Evolutionary conservation across 2,329 filamentous ascomycete species (phyloP), one percentile per base, ranked within the genome.

Genomic region (Passalora sequoiae): DNA sequence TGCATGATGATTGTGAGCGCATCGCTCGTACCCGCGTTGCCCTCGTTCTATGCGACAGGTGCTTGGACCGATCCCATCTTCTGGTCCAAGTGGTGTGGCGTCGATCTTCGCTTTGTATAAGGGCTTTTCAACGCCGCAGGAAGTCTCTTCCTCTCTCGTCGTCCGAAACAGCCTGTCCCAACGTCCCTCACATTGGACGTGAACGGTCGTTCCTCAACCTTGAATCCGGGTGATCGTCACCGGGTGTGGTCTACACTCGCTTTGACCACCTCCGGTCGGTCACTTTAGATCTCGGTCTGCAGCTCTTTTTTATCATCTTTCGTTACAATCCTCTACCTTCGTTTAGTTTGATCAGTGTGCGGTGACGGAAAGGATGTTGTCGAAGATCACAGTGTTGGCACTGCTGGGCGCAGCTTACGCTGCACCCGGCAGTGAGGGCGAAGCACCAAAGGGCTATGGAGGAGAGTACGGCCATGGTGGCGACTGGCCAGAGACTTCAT

Each of bases 21-120:
- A 31, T 16, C 3, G 28, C 28, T 31, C 10, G 28, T 31, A 7
- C 17, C 10, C 28, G 17, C n/a, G 4, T 15, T 13, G 7, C 28
- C 7, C 17, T 13, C n/a, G n/a, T n/a, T n/a, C n/a, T n/a, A n/a
- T n/a, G n/a, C n/a, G n/a, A n/a, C n/a, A n/a, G n/a, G n/a, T n/a
- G n/a, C n/a, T n/a, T n/a, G 28, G n/a, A 31, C n/a, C 7, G 10
- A 7, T 31, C n/a, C n/a, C 7, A 15, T 15, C 69, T 0, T 72
- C 7, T 15, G 7, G 9, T 6, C n/a, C 8, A n/a, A 38, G 16
- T 31, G 36, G 20, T 19, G 28, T 32, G 32, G 38, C 25, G 40
- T 33, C 39, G 33, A 47, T 44, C 45, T 16, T 20, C 17, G 15
- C 30, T 31, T 24, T 31, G 17, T 44, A 47, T 47, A 42, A 35